A percentile compares a stretch with the other conserved stretches of the same genome.
Conservation (phyloP, 306 rosid species). For the Corylus americana region DNA sequence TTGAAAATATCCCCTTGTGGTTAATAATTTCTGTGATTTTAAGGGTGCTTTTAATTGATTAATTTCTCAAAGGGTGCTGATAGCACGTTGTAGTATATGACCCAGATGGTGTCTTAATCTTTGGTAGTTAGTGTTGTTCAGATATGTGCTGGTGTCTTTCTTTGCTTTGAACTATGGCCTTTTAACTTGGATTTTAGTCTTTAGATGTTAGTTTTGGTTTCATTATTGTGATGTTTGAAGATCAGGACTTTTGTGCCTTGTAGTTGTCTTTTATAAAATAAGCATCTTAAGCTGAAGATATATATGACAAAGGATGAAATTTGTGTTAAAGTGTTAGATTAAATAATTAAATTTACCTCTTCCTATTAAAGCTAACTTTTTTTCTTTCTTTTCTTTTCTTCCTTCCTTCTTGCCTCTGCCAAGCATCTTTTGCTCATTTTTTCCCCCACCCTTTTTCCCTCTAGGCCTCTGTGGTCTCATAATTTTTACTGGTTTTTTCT, state of each 20-base stretch:
- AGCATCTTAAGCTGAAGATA: not conserved
- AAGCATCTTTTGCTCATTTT: slow-evolving; percentile 79
- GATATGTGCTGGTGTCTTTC: not conserved
- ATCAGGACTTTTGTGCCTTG: not conserved
- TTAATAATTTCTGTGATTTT: slow-evolving; percentile 6
- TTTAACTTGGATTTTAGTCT: not conserved
- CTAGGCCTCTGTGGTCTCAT: slow-evolving; percentile 28
- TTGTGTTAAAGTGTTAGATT: no score
- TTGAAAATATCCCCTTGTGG: slow-evolving; percentile 1
- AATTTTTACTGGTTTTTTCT: slow-evolving; percentile 29
- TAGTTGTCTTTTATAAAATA: not conserved
- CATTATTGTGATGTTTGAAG: not conserved
- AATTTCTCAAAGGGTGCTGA: not conserved
- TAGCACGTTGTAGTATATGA: not conserved
- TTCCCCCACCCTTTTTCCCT: slow-evolving; percentile 28
- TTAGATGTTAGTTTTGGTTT: not conserved
- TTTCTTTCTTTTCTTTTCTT: slow-evolving; percentile 33
- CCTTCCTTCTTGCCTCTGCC: slow-evolving; percentile 68
- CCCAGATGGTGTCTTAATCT: not conserved
- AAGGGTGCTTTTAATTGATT: not conserved
- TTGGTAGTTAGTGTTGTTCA: not conserved
- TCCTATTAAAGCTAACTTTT: no score
- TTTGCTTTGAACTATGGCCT: not conserved
- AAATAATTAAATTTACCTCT: no score
- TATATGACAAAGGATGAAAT: not conserved